These are phyloP conservation scores for Berberis vulgaris DNA, from an alignment of 164 flowering plant genomes.

Conservation along the genomic window DNA sequence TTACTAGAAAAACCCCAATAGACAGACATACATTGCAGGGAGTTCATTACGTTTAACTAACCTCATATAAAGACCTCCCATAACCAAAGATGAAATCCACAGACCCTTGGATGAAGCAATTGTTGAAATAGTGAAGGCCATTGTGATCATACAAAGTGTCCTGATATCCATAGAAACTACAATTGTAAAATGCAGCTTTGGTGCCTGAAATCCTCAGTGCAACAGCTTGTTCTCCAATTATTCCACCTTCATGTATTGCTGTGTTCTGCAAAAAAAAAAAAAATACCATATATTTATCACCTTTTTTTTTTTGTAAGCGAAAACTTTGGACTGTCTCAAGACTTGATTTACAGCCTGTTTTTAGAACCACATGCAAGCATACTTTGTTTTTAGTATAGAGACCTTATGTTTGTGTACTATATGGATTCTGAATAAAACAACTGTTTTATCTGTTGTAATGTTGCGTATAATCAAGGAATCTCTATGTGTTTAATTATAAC, in stretches of 20 bases:
- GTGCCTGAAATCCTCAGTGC: slow-evolving; percentile 59
- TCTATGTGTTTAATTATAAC: neutral
- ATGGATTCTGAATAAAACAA: neutral
- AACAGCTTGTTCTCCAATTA: slow-evolving; percentile 46
- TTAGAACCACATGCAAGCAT: too few species aligned
- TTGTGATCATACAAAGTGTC: slow-evolving; percentile 71
- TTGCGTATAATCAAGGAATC: neutral
- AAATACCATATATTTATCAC: neutral
- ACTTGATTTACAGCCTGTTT: too few species aligned
- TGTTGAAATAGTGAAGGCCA: slow-evolving; percentile 61
- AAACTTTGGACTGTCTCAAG: too few species aligned
- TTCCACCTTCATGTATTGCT: slow-evolving; percentile 39
- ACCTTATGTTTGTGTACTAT: neutral
- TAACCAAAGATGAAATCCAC: slow-evolving; percentile 75
- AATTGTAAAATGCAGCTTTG: slow-evolving; percentile 60
- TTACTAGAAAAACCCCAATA: neutral
- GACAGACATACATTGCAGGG: neutral
- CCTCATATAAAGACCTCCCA: slow-evolving; percentile 65
- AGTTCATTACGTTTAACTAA: slow-evolving; percentile 5
- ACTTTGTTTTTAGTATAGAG: too few species aligned
- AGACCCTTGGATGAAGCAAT: slow-evolving; percentile 72
- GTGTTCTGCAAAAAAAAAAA: slow-evolving; percentile 33
- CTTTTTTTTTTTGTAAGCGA: neutral
- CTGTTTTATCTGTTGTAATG: neutral
- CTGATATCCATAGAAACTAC: slow-evolving; percentile 56